Conservation (phyloP, 2,329 filamentous ascomycete genomes). For the Byssothecium circinans region DNA sequence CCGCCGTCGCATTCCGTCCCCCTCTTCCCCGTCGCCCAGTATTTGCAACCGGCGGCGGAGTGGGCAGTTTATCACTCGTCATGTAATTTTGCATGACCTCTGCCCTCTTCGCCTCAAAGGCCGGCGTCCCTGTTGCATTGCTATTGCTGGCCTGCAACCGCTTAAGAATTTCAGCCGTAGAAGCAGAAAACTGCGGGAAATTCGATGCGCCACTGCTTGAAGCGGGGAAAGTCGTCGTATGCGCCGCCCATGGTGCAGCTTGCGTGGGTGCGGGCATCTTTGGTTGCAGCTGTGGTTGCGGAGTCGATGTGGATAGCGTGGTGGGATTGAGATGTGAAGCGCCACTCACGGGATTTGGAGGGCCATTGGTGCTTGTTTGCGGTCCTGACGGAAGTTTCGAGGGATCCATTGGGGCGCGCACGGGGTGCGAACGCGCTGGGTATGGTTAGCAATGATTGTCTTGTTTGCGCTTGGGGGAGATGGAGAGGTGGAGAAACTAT, state of each 20-base stretch:
- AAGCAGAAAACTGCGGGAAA: constrained; percentile 41
- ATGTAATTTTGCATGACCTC: constrained; percentile 50
- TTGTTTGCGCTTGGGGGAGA: not conserved
- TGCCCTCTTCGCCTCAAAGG: constrained; percentile 51
- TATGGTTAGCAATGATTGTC: constrained; percentile 4
- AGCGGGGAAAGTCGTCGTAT: constrained; percentile 27
- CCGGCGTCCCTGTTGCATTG: constrained; percentile 41
- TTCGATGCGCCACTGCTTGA: constrained; percentile 18
- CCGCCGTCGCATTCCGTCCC: constrained; percentile 36
- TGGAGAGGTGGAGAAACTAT: not conserved
- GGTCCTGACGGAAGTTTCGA: constrained; percentile 9
- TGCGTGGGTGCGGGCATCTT: constrained; percentile 19
- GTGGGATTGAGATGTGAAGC: constrained; percentile 19
- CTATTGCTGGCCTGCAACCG: constrained; percentile 40
- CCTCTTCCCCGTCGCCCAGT: constrained; percentile 36
- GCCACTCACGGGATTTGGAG: constrained; percentile 17
- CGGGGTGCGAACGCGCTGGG: constrained; percentile 7
- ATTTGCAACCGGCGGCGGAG: constrained; percentile 38
- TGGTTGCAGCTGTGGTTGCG: constrained; percentile 13
- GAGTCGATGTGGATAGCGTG: constrained; percentile 18
- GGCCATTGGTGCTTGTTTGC: constrained; percentile 18
- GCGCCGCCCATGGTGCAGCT: constrained; percentile 30
- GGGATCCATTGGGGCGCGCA: constrained; percentile 20
- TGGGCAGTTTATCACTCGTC: constrained; percentile 48
- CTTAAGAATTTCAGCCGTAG: constrained; percentile 48